A percentile compares a stretch with the other conserved stretches of the same genome.
These are phyloP conservation scores for Plasmodium billcollinsi DNA, from an alignment of 169 alveolate genomes.

Conservation along the genomic window DNA sequence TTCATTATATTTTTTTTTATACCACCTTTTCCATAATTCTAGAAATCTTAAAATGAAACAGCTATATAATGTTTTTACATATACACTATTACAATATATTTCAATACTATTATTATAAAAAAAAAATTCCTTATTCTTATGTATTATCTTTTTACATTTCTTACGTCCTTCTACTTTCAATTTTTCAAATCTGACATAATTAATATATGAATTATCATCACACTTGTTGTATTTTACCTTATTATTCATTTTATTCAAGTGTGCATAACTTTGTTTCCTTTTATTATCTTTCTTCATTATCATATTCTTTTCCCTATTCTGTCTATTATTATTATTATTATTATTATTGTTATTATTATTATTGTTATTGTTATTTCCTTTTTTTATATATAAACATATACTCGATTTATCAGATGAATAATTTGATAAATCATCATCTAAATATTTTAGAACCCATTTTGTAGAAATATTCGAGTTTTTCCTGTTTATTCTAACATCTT, in stretches of 20 bases:
- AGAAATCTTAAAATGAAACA: conserved; percentile 57
- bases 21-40: conserved; percentile 23
- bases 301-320: background rate
- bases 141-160: background rate
- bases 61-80: conserved; percentile 66
- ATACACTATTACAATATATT: conserved; percentile 45
- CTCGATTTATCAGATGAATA: conserved; percentile 46
- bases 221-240: too few species aligned
- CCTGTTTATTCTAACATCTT: background rate
- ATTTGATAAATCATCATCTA: conserved; percentile 13
- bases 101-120: conserved; percentile 28
- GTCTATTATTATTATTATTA: background rate
- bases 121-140: background rate
- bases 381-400: conserved; percentile 20
- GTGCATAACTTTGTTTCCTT: too few species aligned
- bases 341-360: too few species aligned
- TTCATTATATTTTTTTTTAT: conserved; percentile 23
- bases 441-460: conserved; percentile 20
- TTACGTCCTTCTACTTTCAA: background rate
- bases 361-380: background rate
- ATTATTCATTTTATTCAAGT: too few species aligned
- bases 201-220: background rate
- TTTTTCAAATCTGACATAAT: background rate
- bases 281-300: background rate
- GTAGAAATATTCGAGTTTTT: background rate